Conservation (phyloP, 1,139 yeast genomes). For the Kluyveromyces marxianus region DNA sequence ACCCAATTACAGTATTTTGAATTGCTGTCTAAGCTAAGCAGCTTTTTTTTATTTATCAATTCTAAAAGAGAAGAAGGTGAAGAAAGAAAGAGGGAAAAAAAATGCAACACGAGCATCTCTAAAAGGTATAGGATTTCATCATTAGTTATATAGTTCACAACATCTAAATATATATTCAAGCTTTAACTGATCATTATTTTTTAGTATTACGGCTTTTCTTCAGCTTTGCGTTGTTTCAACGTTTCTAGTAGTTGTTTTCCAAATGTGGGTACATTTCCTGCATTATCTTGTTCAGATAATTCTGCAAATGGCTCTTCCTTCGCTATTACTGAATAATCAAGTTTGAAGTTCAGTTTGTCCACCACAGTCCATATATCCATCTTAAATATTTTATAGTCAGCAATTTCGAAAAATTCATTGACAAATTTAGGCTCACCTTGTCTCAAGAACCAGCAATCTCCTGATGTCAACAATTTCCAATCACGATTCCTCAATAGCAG, state of each 20-base stretch:
- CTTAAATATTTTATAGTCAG: constrained; percentile 37
- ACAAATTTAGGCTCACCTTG: constrained; percentile 31
- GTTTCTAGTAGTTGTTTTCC: constrained; percentile 29
- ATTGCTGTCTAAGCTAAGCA: background rate
- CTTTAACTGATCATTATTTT: background rate
- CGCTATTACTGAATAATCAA: constrained; percentile 20
- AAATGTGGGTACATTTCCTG: constrained; percentile 9
- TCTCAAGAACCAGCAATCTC: constrained; percentile 35
- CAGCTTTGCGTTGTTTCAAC: constrained; percentile 19
- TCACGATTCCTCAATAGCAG: constrained; percentile 29
- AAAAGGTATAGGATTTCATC: background rate
- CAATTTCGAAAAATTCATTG: constrained; percentile 34
- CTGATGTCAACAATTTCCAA: constrained; percentile 32
- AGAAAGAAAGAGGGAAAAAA: too few relatives aligned
- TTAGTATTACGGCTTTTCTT: background rate
- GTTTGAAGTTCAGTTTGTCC: constrained; percentile 30
- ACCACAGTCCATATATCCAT: constrained; percentile 36
- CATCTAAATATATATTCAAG: background rate
- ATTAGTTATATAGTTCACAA: background rate
- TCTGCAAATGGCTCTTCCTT: background rate
- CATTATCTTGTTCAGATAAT: background rate
- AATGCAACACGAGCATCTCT: too few relatives aligned
- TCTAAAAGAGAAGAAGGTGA: too few relatives aligned
- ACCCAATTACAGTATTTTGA: constrained; percentile 37
- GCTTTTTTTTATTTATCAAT: too few relatives aligned